A percentile compares a stretch with the other conserved stretches of the same genome.
phyloP scores from a whole-genome alignment of 2,329 filamentous ascomycete species.

The Penicillium aurantiogriseum region DNA sequence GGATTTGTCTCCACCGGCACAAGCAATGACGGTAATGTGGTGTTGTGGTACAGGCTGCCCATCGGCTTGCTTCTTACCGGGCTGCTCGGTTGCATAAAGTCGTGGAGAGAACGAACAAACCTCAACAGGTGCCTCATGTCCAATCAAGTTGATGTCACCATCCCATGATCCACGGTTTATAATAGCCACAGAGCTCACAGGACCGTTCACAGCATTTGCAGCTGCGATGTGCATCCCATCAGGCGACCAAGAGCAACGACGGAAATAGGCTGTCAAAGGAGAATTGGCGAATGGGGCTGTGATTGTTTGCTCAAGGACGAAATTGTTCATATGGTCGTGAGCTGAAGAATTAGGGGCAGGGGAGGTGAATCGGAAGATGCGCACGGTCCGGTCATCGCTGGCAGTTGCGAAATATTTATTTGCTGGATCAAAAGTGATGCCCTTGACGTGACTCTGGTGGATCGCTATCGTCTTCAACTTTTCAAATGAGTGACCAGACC shows the following conservation, averaged over 20 bases:
- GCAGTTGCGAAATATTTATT: constrained; percentile 99
- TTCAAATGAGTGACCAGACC: constrained; percentile 97
- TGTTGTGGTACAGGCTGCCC: constrained; percentile 41
- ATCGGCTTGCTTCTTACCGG: constrained; percentile 48
- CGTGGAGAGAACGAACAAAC: constrained; percentile 96
- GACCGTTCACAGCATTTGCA: constrained; percentile 94
- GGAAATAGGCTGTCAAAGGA: constrained; percentile 93
- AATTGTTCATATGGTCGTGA: constrained; percentile 96
- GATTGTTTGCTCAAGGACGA: constrained; percentile 90
- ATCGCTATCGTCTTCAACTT: constrained; percentile 91
- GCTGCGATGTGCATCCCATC: constrained; percentile 97
- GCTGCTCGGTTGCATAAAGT: constrained; percentile 73
- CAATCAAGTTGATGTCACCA: constrained; percentile 94
- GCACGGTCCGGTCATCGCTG: constrained; percentile 94
- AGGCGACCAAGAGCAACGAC: constrained; percentile 94
- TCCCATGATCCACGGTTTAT: constrained; percentile 92
- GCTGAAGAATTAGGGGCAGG: constrained; percentile 87
- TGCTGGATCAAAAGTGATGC: constrained; percentile 95
- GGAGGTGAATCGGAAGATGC: constrained; percentile 91
- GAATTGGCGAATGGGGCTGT: constrained; percentile 83
- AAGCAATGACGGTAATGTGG: constrained; percentile 89
- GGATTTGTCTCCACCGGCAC: constrained; percentile 94
- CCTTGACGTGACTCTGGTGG: constrained; percentile 97
- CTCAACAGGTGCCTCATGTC: constrained; percentile 94
- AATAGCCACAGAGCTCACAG: constrained; percentile 94